These are phyloP conservation scores for Ophiostoma triangulosporum DNA, from an alignment of 2,329 filamentous ascomycete genomes.

Conservation along the genomic window DNA sequence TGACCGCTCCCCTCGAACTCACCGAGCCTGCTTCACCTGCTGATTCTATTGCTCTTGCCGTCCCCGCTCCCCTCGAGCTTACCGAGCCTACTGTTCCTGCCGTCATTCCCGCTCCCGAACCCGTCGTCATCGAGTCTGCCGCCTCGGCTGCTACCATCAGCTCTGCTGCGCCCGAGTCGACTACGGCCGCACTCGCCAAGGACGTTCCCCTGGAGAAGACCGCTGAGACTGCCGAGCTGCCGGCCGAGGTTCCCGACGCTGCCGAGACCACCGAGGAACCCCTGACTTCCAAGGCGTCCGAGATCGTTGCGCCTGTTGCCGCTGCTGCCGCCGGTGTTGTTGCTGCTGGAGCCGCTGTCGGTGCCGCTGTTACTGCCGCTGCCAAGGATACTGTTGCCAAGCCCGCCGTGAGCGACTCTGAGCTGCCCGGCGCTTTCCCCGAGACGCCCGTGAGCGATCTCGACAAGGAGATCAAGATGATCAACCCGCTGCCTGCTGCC, in stretches of 20 bases:
- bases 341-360: constrained; percentile 2
- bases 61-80: neutral
- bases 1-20: neutral
- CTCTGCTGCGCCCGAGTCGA: constrained; percentile 3
- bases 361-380: constrained; percentile 6
- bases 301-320: neutral
- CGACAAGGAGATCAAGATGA: constrained; percentile 36
- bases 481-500: constrained; percentile 50
- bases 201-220: constrained; percentile 45
- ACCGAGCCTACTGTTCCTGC: neutral
- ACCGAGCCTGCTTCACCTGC: neutral
- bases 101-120: constrained; percentile 26
- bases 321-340: neutral
- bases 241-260: neutral
- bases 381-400: constrained; percentile 5
- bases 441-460: constrained; percentile 38
- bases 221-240: neutral
- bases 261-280: neutral
- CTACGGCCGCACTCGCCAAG: constrained; percentile 19
- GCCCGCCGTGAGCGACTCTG: constrained; percentile 2
- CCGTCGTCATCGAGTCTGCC: no score
- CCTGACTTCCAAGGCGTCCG: neutral
- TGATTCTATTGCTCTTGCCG: neutral
- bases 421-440: constrained; percentile 29
- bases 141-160: constrained; percentile 26